Conservation (phyloP, 129 eudicot species). For the Chrysanthemum makinoi region DNA sequence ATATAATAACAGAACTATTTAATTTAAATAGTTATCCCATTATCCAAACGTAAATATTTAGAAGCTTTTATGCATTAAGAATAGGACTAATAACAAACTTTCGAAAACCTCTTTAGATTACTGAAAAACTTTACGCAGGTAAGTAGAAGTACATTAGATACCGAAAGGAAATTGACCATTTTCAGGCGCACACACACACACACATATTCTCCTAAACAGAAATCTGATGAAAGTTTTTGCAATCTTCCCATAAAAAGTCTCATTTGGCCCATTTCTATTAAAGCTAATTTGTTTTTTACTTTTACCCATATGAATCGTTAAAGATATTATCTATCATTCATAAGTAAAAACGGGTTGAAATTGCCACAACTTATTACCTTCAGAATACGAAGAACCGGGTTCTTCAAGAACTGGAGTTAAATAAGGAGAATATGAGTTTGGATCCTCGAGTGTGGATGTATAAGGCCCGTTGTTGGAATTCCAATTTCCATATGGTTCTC, state of each 20-base stretch:
- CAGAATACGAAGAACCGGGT: slow-evolving; percentile 88
- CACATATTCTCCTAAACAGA: too few relatives aligned
- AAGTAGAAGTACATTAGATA: too few relatives aligned
- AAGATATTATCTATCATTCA: background rate
- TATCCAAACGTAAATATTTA: background rate
- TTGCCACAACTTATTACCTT: slow-evolving; percentile 48
- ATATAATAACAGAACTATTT: background rate
- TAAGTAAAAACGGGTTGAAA: slow-evolving; percentile 16
- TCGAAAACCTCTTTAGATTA: too few relatives aligned
- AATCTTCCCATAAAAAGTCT: too few relatives aligned
- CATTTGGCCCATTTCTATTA: background rate
- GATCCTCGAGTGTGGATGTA: slow-evolving; percentile 52
- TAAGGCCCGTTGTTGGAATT: slow-evolving; percentile 46
- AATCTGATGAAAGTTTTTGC: too few relatives aligned
- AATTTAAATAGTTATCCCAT: background rate
- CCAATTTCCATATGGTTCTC: slow-evolving; percentile 60
- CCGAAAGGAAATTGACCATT: too few relatives aligned
- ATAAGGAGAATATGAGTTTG: slow-evolving; percentile 70
- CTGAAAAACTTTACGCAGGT: too few relatives aligned
- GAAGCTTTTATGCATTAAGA: background rate
- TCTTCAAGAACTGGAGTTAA: slow-evolving; percentile 92
- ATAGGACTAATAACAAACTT: too few relatives aligned
- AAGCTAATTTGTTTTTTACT: background rate
- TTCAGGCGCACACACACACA: too few relatives aligned
- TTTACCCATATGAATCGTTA: background rate